A percentile compares a stretch with the other conserved stretches of the same genome.
Conservation (phyloP, 352 stramenopile species). For the Phytopythium vexans region DNA sequence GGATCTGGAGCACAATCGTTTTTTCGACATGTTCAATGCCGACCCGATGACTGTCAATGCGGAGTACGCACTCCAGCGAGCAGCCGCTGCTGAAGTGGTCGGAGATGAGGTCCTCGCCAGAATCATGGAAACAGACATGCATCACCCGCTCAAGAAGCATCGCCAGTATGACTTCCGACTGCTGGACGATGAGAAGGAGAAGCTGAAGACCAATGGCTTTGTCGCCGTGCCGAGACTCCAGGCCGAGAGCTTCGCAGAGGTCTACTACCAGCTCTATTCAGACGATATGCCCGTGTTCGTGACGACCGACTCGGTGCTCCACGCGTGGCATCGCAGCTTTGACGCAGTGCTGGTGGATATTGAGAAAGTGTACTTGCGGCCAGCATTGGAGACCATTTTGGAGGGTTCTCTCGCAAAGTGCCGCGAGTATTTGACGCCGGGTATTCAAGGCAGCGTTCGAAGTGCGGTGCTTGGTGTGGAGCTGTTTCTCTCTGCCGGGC, state of each 20-base stretch:
- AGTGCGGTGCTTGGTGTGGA: constrained; percentile 10
- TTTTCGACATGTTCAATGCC: constrained; percentile 9
- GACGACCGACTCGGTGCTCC: too few relatives aligned
- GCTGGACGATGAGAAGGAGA: constrained; percentile 7
- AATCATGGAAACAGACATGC: constrained; percentile 2
- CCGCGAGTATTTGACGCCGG: background rate
- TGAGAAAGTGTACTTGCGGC: constrained; percentile 7
- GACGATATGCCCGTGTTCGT: too few relatives aligned
- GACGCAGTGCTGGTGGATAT: constrained; percentile 18
- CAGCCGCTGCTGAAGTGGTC: constrained; percentile 5
- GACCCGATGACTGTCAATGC: constrained; percentile 8
- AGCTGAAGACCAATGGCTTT: constrained; percentile 11
- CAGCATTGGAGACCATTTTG: constrained; percentile 1
- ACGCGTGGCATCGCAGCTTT: constrained; percentile 31
- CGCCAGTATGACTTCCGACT: constrained; percentile 19
- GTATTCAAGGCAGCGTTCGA: too few relatives aligned
- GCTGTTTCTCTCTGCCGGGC: constrained; percentile 7
- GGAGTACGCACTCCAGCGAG: constrained; percentile 2
- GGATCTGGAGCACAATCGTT: background rate
- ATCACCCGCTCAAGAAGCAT: constrained; percentile 19
- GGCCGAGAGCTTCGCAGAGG: too few relatives aligned
- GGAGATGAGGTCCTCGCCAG: constrained; percentile 2
- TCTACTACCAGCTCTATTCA: constrained; percentile 21
- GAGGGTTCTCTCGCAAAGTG: background rate
- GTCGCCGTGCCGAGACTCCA: constrained; percentile 13